phyloP scores from a whole-genome alignment of 1,284 basidiomycete species.

The Cryptococcus amylolentus region DNA sequence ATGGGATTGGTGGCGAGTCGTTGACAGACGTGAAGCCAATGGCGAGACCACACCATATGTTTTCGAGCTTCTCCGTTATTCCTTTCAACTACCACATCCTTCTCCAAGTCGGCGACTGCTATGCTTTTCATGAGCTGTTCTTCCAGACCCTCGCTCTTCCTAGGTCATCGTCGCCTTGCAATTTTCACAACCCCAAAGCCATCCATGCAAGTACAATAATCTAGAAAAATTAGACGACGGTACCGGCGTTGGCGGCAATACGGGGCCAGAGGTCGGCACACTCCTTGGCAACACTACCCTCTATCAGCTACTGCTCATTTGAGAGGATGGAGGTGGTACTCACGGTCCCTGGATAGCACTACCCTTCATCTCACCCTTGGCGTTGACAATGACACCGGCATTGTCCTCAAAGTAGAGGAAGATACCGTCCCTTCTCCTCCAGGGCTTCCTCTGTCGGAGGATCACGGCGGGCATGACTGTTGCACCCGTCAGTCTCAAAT shows the following conservation, averaged over 20 bases:
- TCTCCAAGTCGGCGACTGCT: no score
- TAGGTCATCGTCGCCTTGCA: no score
- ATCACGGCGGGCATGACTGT: conserved; percentile 92
- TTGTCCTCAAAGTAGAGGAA: conserved; percentile 99
- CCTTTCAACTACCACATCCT: no score
- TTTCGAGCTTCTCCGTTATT: no score
- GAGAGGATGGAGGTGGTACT: conserved; percentile 14
- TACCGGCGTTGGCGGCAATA: conserved; percentile 98
- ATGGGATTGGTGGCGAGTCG: no score
- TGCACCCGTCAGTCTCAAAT: not conserved
- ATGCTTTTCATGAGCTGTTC: no score
- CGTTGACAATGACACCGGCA: conserved; percentile 91
- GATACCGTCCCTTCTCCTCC: conserved; percentile 96
- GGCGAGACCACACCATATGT: no score
- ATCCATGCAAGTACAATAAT: not conserved
- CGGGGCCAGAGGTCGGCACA: conserved; percentile 96
- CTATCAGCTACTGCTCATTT: conserved; percentile 1
- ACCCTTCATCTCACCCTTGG: conserved; percentile 99
- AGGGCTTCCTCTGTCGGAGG: conserved; percentile 96
- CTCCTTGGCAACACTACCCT: conserved; percentile 47
- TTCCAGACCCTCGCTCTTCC: not conserved
- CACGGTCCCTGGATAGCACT: conserved; percentile 93
- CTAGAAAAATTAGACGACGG: conserved; percentile 67
- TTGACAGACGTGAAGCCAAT: no score
- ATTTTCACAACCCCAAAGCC: not conserved